A percentile compares a stretch with the other conserved stretches of the same genome.
Evolutionary conservation across 805 yeast species (phyloP).

Genomic region (Tetrapisispora arboricola): DNA sequence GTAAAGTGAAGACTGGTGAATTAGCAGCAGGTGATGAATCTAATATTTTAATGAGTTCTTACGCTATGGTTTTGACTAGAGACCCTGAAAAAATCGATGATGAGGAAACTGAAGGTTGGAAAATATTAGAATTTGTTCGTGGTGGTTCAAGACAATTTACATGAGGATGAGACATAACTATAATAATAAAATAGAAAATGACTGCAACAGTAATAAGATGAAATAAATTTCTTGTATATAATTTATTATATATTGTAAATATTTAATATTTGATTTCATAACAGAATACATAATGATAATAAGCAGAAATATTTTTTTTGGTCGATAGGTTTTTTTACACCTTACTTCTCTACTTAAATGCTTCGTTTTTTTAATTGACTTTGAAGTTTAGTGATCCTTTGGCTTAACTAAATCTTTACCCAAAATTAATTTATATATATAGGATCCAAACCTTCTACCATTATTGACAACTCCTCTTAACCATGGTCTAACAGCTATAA

Average conservation of each 20-base stretch:
- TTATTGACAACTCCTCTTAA: conserved; percentile 13
- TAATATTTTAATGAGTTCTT: conserved; percentile 83
- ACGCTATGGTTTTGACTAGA: conserved; percentile 92
- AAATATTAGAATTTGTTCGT: conserved; percentile 84
- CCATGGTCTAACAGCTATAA: conserved; percentile 34
- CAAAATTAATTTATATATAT: conserved; percentile 7
- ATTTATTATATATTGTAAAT: not conserved
- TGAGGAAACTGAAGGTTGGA: conserved; percentile 94
- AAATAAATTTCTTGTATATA: conserved; percentile 2
- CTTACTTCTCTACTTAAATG: not conserved
- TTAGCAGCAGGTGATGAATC: conserved; percentile 94
- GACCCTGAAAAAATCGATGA: conserved; percentile 86
- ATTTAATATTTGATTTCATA: not conserved
- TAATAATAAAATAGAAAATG: not conserved
- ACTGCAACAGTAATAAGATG: not conserved
- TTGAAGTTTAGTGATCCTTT: not conserved
- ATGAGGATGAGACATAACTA: conserved; percentile 13
- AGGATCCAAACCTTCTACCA: conserved; percentile 22
- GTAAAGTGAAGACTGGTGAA: conserved; percentile 85
- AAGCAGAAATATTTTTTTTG: no score
- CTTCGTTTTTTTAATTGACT: no score
- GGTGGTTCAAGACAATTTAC: conserved; percentile 85
- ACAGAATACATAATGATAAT: no score
- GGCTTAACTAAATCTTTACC: conserved; percentile 2
- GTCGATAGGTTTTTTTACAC: no score